Conservation (phyloP, 306 rosid genomes). For the Pterocarpus macrocarpus region DNA sequence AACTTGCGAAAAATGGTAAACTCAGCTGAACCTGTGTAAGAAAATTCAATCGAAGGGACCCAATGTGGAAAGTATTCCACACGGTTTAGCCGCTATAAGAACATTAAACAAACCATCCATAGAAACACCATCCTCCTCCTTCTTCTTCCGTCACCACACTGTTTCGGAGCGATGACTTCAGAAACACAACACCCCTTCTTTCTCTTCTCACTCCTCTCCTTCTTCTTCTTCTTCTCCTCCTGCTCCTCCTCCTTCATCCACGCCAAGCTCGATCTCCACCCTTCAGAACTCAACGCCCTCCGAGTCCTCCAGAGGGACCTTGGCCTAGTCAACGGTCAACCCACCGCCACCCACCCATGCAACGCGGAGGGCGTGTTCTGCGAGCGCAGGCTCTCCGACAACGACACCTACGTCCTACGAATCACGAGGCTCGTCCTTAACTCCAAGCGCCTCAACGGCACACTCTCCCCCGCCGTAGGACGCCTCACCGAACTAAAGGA, state of each 20-base stretch:
- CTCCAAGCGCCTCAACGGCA: conserved; percentile 56
- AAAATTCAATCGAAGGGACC: conserved; percentile 11
- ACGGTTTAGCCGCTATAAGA: neutral
- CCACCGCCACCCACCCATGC: conserved; percentile 51
- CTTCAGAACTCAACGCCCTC: conserved; percentile 76
- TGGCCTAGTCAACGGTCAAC: conserved; percentile 58
- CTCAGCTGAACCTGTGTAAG: neutral
- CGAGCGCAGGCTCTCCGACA: conserved; percentile 68
- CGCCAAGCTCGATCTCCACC: conserved; percentile 61
- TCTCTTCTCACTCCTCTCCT: conserved; percentile 49
- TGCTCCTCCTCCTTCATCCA: conserved; percentile 48
- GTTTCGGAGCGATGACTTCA: conserved; percentile 45
- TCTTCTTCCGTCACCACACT: neutral
- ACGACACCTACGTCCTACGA: conserved; percentile 62
- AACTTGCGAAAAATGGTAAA: too few relatives aligned
- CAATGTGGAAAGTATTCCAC: conserved; percentile 6
- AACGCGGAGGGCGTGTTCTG: conserved; percentile 75
- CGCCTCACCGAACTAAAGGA: conserved; percentile 77
- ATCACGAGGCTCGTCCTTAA: conserved; percentile 70
- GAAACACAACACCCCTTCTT: conserved; percentile 46
- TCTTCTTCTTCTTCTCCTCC: conserved; percentile 24
- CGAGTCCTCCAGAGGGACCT: conserved; percentile 53
- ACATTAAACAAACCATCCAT: neutral
- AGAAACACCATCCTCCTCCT: neutral
- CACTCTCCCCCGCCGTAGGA: conserved; percentile 63